Base-by-base conservation (phyloP, 169 alveolate genomes). In the Hammondia hammondi region DNA sequence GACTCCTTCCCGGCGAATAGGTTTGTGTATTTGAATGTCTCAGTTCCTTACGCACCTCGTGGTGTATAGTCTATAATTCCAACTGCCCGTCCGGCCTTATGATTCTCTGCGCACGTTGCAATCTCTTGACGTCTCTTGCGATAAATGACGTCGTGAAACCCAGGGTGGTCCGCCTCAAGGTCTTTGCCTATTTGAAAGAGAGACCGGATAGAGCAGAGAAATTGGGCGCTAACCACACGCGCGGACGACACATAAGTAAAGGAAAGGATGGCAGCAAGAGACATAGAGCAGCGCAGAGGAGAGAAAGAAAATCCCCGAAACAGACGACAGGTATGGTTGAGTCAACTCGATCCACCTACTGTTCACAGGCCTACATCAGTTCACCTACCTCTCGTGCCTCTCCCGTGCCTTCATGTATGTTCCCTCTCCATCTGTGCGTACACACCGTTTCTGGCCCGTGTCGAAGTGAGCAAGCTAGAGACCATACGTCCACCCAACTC, bases 101-200 rank as follows among this genome's bases (percentile, higher is more conserved):
- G 92, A 37, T 67, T 32, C 14, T 35, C 32, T 7, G 97, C 97
- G 27, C 85, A 24, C 77, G 92, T 21, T 19, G 97, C 97, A 29
- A 96, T 96, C 94, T 95, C 97, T 46, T 92, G 93, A 61, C 97
- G 93, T 89, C 97, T 82, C 39, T 87, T 91, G 87, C 95, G 77
- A 73, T 96, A 96, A 37, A 88, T 97, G 48, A 48, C 48, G 81
- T 96, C 97, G 48, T 77, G 92, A 82, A 96, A 95, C 32, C 97
- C 96, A 24, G 97, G 97, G 70, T 96, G 97, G 90, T 96, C 97
- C 17, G 92, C 57, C 19, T 95, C 92, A 19, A 95, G 84, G 21
- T 96, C 96, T 27, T 85, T 95, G 0, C 95, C 96, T 37, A 37
- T 57, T 57, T 21, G 71, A 57, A 57, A 21, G 14, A 67, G 29